phyloP scores from a whole-genome alignment of 2,329 filamentous ascomycete species.

The Ploettnerulaceae sp. region DNA sequence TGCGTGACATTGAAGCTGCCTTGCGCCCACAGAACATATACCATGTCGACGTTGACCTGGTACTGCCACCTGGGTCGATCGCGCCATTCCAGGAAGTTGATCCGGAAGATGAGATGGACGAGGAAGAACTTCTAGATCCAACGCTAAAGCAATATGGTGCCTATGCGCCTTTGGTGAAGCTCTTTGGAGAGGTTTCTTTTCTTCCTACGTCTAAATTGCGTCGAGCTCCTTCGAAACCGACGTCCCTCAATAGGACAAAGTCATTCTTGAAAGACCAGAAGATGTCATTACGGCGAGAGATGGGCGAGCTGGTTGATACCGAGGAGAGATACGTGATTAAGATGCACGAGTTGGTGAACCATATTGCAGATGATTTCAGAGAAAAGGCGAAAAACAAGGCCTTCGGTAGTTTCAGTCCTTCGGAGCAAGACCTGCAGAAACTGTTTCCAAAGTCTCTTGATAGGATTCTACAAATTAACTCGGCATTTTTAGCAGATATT shows the following conservation, averaged over 20 bases:
- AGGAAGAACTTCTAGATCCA: slow-evolving; percentile 57
- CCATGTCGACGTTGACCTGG: slow-evolving; percentile 82
- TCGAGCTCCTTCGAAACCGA: slow-evolving; percentile 82
- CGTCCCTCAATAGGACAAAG: slow-evolving; percentile 70
- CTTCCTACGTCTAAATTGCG: slow-evolving; percentile 79
- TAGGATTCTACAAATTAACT: slow-evolving; percentile 75
- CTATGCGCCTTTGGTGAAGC: slow-evolving; percentile 70
- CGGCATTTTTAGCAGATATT: slow-evolving; percentile 72
- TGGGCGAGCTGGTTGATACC: slow-evolving; percentile 86
- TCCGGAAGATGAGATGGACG: slow-evolving; percentile 55
- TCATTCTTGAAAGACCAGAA: slow-evolving; percentile 79
- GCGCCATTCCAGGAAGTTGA: slow-evolving; percentile 55
- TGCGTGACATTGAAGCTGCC: slow-evolving; percentile 68
- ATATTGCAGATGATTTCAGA: slow-evolving; percentile 76
- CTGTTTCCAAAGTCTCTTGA: slow-evolving; percentile 80
- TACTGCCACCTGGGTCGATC: slow-evolving; percentile 75
- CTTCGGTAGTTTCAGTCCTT: slow-evolving; percentile 63
- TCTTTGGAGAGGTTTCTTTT: slow-evolving; percentile 81
- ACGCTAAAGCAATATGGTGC: slow-evolving; percentile 66
- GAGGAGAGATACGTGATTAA: slow-evolving; percentile 93
- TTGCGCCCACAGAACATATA: slow-evolving; percentile 77
- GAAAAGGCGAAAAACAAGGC: slow-evolving; percentile 57
- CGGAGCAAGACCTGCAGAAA: slow-evolving; percentile 64
- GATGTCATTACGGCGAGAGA: slow-evolving; percentile 76
- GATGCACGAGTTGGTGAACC: slow-evolving; percentile 74